Percentiles rank a stretch among this genome's conserved stretches.
These are phyloP conservation scores for Plasmodium knowlesi DNA, from an alignment of 169 alveolate species.

Conservation along the genomic window DNA sequence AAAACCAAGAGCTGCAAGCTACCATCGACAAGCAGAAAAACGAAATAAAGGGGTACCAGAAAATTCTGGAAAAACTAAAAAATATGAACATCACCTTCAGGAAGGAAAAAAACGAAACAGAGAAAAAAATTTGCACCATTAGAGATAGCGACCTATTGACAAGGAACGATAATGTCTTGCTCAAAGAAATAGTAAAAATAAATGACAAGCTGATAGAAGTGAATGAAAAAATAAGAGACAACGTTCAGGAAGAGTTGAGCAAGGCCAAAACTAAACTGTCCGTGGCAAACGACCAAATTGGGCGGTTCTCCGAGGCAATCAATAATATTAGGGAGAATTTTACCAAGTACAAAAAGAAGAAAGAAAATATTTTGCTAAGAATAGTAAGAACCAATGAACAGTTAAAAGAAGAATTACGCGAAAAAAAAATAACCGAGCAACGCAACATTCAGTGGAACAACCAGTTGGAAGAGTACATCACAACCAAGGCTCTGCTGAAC, in stretches of 20 bases:
- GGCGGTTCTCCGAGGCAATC: conserved; percentile 18
- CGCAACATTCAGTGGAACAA: conserved; percentile 12
- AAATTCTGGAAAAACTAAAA: conserved; percentile 56
- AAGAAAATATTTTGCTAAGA: conserved; percentile 15
- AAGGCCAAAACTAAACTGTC: conserved; percentile 6
- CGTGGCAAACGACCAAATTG: conserved; percentile 32
- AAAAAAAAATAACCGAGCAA: conserved; percentile 37
- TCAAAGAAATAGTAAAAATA: conserved; percentile 46
- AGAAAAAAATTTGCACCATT: conserved; percentile 18
- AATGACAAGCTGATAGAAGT: conserved; percentile 42
- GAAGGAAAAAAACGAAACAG: conserved; percentile 46
- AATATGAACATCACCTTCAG: conserved; percentile 20
- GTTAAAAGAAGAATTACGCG: conserved; percentile 17
- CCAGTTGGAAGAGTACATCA: background rate
- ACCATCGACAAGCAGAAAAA: conserved; percentile 39
- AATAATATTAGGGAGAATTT: conserved; percentile 8
- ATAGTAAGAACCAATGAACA: conserved; percentile 24
- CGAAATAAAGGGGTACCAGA: conserved; percentile 58
- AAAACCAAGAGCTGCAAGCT: conserved; percentile 16
- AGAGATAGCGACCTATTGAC: conserved; percentile 16
- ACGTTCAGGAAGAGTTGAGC: conserved; percentile 13
- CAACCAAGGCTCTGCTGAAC: conserved; percentile 10
- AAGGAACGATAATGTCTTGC: conserved; percentile 23
- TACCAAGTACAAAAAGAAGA: conserved; percentile 35
- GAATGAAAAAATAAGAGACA: conserved; percentile 28